These are phyloP conservation scores for Sclerotinia sclerotiorum DNA, from an alignment of 2,329 filamentous ascomycete genomes.

Conservation along the genomic window DNA sequence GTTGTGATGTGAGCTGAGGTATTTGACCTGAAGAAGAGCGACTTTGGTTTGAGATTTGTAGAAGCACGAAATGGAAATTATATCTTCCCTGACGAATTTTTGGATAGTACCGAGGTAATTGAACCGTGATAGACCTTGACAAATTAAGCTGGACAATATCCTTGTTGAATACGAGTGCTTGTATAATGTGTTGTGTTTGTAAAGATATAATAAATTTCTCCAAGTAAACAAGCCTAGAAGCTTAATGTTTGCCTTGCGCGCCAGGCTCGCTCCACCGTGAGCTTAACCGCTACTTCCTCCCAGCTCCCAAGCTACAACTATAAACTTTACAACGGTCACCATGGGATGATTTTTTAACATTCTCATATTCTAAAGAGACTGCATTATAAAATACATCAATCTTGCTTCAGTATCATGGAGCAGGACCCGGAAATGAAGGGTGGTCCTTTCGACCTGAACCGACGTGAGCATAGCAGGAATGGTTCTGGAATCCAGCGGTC, in stretches of 20 bases:
- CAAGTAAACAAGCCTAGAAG: conserved; percentile 3
- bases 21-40: neutral
- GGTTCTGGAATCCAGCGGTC: neutral
- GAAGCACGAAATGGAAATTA: neutral
- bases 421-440: conserved; percentile 14
- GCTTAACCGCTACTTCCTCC: neutral
- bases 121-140: neutral
- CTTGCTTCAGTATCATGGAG: conserved; percentile 11
- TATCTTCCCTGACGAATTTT: neutral
- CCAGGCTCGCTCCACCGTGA: conserved; percentile 13
- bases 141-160: neutral
- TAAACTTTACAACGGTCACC: conserved; percentile 7
- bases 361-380: neutral
- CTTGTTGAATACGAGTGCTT: neutral
- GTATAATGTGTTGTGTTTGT: conserved; percentile 2
- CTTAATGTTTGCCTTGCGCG: conserved; percentile 22
- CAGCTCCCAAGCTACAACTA: conserved; percentile 7
- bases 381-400: neutral
- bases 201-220: neutral
- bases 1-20: conserved; percentile 12
- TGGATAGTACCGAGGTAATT: neutral
- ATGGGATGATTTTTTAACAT: conserved; percentile 14
- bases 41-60: neutral
- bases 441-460: conserved; percentile 6
- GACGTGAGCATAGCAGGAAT: conserved; percentile 12